These are phyloP conservation scores for Leccinum subrobustum DNA, from an alignment of 1,284 basidiomycete species.

Conservation along the genomic window DNA sequence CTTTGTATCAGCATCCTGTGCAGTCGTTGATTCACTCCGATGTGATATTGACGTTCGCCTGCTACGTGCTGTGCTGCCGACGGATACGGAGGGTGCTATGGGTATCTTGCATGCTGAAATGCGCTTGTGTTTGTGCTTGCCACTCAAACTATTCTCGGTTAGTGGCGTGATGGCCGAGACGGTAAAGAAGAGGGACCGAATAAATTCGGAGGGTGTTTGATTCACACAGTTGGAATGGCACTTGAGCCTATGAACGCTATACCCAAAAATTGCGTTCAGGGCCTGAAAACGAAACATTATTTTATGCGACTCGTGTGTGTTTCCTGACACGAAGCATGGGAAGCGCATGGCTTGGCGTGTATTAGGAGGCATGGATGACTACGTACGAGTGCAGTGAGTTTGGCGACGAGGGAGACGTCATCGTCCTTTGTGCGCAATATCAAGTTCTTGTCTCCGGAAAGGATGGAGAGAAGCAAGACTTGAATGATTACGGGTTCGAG, in stretches of 20 bases:
- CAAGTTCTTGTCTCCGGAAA: conserved; percentile 59
- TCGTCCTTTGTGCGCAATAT: conserved; percentile 61
- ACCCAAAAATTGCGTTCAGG: conserved; percentile 56
- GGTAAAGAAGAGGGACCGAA: conserved; percentile 54
- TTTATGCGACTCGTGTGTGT: not conserved
- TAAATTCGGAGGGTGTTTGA: conserved; percentile 41
- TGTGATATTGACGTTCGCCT: conserved; percentile 26
- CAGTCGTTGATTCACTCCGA: conserved; percentile 18
- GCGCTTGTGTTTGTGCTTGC: conserved; percentile 29
- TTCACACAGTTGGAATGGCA: conserved; percentile 33
- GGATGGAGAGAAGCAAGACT: conserved; percentile 61
- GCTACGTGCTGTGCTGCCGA: conserved; percentile 22
- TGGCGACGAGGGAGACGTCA: conserved; percentile 55
- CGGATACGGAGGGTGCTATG: conserved; percentile 14
- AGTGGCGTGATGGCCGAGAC: conserved; percentile 29
- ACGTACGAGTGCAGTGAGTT: conserved; percentile 57
- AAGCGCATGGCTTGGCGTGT: conserved; percentile 8
- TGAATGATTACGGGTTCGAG: conserved; percentile 64
- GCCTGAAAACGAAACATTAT: conserved; percentile 40
- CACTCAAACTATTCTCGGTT: conserved; percentile 28
- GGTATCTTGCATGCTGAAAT: conserved; percentile 21
- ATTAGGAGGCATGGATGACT: not conserved
- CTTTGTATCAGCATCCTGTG: conserved; percentile 13
- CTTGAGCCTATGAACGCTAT: conserved; percentile 56
- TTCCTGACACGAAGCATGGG: conserved; percentile 3